Percentiles rank a stretch among this genome's conserved stretches.
Evolutionary conservation across 2,329 filamentous ascomycete genomes (phyloP).

Genomic region (Neofusicoccum ribis): DNA sequence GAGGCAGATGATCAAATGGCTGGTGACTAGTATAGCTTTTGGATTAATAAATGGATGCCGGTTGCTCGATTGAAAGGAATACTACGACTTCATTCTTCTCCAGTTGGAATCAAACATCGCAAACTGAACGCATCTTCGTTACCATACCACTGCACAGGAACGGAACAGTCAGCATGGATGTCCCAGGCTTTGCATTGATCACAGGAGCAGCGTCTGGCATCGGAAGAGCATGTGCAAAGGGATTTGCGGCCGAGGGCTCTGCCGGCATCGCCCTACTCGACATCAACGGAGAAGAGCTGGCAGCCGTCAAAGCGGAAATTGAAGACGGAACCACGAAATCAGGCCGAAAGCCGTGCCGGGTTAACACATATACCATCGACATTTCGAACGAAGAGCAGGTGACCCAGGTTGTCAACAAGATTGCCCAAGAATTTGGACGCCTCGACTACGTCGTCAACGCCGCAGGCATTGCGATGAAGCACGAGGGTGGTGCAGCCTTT

Average conservation of each 20-base stretch:
- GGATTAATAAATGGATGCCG: too few relatives aligned
- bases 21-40: too few relatives aligned
- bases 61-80: too few relatives aligned
- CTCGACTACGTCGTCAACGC: conserved; percentile 47
- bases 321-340: background rate
- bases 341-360: too few relatives aligned
- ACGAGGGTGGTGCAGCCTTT: conserved; percentile 40
- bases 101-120: too few relatives aligned
- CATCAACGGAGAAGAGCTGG: conserved; percentile 23
- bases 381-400: conserved; percentile 22
- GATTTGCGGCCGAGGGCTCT: conserved; percentile 26
- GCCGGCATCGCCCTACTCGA: conserved; percentile 27
- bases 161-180: conserved; percentile 23
- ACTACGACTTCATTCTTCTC: too few relatives aligned
- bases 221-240: conserved; percentile 25
- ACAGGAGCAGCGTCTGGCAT: conserved; percentile 28
- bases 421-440: conserved; percentile 35
- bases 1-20: too few relatives aligned
- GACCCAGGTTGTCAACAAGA: conserved; percentile 27
- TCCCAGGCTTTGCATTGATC: conserved; percentile 28
- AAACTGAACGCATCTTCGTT: too few relatives aligned
- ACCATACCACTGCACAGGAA: too few relatives aligned
- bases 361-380: too few relatives aligned
- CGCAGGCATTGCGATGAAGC: conserved; percentile 43
- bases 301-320: conserved; percentile 23